Base-by-base conservation (phyloP, 2,329 filamentous ascomycete species). In the Calonectria crousiana region DNA sequence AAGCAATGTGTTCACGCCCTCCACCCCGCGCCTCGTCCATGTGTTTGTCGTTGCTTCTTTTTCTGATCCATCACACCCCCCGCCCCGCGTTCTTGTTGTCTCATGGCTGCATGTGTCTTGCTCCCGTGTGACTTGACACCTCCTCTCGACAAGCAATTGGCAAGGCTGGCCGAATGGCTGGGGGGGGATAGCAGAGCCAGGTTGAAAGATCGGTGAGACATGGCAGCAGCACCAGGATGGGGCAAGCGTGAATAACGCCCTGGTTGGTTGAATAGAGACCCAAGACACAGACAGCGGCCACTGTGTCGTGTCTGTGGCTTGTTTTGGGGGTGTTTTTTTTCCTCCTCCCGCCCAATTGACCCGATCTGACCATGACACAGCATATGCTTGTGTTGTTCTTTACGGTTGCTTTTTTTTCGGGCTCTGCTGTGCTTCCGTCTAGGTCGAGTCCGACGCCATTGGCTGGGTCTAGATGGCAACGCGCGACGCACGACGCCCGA, bases 151-250 rank as follows among this genome's bases (percentile, higher is more conserved):
- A 30, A 16, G 30, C 53, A 58, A 36, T 58, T 58, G 11, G 14
- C 53, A 41, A 62, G 34, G 56, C 34, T 41, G 56, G 34, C 20
- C 38, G 56, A 62, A 38, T 56, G 52, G 52, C 52, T 56, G 52
- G 52, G 32, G 36, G 30, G 36, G 56, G 3, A 16, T 30, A 16
- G 26, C 18, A 20, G 53, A 20, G 53, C 18, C 16, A 16, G 13
- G 56, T 62, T 41, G 56, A 62, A 62, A 62, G 56, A 62, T n/a
- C 56, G 56, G 56, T 62, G 56, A 62, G 56, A 62, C 34, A 62
- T 34, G 38, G 52, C 18, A 32, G 41, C 41, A 44, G 41, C 38
- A 18, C 34, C 23, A 26, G 36, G 16, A 62, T 62, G 56, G 56
- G 56, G 56, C 56, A 20, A 26, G 16, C 51, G n/a, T 16, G 52